Evolutionary conservation across 1,284 basidiomycete genomes (phyloP).

Genomic region (Salmacisia buchloeana): DNA sequence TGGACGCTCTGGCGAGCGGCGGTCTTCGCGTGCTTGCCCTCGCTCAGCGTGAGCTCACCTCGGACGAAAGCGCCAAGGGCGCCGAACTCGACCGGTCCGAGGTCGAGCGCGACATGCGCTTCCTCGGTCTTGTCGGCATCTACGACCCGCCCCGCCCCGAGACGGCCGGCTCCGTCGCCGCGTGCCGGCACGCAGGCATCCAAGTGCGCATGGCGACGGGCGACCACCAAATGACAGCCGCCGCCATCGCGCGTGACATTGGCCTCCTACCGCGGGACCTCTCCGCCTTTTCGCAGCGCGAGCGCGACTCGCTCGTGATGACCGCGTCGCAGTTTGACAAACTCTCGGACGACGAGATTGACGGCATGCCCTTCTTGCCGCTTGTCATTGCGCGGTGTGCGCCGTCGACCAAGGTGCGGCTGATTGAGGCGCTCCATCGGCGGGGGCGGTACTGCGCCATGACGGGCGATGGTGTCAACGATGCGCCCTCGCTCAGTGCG

Average conservation of each 20-base stretch:
- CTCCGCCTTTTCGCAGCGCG: background rate
- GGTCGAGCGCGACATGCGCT: constrained; percentile 60
- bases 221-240: constrained; percentile 53
- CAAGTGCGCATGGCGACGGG: constrained; percentile 63
- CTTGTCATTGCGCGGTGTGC: constrained; percentile 61
- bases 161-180: constrained; percentile 61
- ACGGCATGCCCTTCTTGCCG: constrained; percentile 57
- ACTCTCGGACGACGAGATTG: constrained; percentile 61
- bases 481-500: constrained; percentile 49
- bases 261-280: constrained; percentile 55
- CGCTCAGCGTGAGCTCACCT: constrained; percentile 48
- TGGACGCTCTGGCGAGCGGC: constrained; percentile 11
- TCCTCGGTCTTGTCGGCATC: constrained; percentile 64
- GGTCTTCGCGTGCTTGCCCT: constrained; percentile 14
- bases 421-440: constrained; percentile 61
- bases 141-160: constrained; percentile 67
- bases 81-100: constrained; percentile 54
- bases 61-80: constrained; percentile 45
- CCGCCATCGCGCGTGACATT: constrained; percentile 52
- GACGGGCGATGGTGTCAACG: constrained; percentile 50
- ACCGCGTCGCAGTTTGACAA: constrained; percentile 63
- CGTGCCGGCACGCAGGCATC: constrained; percentile 63
- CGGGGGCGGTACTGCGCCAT: constrained; percentile 43
- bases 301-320: constrained; percentile 51
- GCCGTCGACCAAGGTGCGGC: constrained; percentile 55